These are phyloP conservation scores for Xanthoceras sorbifolium DNA, from an alignment of 345 rosid genomes.

Conservation along the genomic window DNA sequence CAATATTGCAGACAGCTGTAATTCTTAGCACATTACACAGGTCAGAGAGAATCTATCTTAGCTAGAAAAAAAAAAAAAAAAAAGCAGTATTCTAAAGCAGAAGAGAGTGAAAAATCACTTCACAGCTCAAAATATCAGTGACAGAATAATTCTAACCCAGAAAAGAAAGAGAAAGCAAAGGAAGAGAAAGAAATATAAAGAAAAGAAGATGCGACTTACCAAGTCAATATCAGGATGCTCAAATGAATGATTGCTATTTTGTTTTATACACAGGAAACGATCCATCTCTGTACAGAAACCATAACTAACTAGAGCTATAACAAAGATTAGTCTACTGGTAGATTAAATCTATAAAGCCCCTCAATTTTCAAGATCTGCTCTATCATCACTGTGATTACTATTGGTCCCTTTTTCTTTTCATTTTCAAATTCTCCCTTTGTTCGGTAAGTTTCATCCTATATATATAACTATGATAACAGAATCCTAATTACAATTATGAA, in stretches of 20 bases:
- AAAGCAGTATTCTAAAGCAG: slow-evolving; percentile 5
- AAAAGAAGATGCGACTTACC: background rate
- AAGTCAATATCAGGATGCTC: background rate
- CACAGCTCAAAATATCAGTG: background rate
- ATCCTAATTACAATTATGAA: no score
- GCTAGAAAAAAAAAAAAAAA: background rate
- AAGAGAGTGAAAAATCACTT: background rate
- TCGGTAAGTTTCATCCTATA: no score
- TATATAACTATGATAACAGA: background rate
- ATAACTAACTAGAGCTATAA: background rate
- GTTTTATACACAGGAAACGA: background rate
- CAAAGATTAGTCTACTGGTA: background rate
- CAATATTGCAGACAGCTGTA: background rate
- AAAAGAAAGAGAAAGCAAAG: background rate
- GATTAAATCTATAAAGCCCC: background rate
- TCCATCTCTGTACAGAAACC: background rate
- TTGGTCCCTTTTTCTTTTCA: background rate
- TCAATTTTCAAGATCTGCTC: background rate
- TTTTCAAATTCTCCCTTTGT: background rate
- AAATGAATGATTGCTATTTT: background rate
- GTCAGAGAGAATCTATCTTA: background rate
- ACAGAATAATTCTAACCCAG: background rate
- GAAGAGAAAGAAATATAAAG: background rate
- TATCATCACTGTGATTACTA: background rate
- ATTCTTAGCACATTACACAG: background rate